Conservation (phyloP, 1,284 basidiomycete species). For the Malassezia obtusa region DNA sequence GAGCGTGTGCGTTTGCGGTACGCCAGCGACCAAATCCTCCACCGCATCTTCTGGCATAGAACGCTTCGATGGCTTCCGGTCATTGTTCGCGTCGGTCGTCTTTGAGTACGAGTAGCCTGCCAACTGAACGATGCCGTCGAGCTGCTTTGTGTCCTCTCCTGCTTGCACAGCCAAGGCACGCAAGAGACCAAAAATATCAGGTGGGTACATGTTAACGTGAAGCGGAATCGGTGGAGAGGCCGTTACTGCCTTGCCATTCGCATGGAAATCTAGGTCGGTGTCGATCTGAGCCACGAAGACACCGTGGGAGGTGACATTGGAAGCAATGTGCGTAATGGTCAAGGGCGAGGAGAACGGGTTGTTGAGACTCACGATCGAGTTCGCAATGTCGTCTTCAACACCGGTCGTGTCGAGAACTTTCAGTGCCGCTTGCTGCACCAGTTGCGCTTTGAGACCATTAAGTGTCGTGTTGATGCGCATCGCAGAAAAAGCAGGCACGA, state of each 20-base stretch:
- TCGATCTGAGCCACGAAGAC: slow-evolving; percentile 61
- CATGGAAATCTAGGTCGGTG: slow-evolving; percentile 55
- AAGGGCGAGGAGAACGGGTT: slow-evolving; percentile 64
- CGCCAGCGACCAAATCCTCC: neutral
- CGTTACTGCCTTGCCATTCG: slow-evolving; percentile 56
- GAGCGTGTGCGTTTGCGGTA: neutral
- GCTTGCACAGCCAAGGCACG: slow-evolving; percentile 60
- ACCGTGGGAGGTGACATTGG: slow-evolving; percentile 59
- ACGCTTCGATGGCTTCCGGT: slow-evolving; percentile 12
- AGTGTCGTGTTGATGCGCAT: slow-evolving; percentile 58
- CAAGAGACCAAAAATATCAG: slow-evolving; percentile 63
- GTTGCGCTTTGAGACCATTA: slow-evolving; percentile 57
- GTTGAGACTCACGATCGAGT: slow-evolving; percentile 58
- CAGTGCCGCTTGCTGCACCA: slow-evolving; percentile 56
- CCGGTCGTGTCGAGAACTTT: slow-evolving; percentile 62
- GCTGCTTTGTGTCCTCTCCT: slow-evolving; percentile 56
- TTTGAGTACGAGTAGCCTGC: slow-evolving; percentile 55
- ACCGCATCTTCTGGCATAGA: neutral
- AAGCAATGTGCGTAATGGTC: slow-evolving; percentile 58
- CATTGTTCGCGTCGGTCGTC: slow-evolving; percentile 3
- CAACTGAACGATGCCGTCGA: slow-evolving; percentile 63
- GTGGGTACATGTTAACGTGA: slow-evolving; percentile 63
- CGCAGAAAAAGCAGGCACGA: slow-evolving; percentile 59
- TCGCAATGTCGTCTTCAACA: slow-evolving; percentile 57
- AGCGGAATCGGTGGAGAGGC: slow-evolving; percentile 58